These are phyloP conservation scores for Amylocarpus encephaloides DNA, from an alignment of 2,329 filamentous ascomycete species.

Conservation along the genomic window DNA sequence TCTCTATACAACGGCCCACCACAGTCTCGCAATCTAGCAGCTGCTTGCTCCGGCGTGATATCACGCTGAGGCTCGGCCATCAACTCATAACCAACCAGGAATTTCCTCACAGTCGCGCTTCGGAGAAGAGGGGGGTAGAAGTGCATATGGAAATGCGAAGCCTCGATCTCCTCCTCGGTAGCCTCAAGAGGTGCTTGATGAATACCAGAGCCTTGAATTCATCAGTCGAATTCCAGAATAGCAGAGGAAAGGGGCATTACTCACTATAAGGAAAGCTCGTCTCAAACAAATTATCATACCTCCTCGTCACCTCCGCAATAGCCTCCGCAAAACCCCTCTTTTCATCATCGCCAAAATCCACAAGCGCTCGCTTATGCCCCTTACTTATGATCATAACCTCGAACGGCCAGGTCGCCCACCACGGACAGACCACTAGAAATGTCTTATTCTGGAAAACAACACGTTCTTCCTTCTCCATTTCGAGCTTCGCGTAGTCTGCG, in stretches of 20 bases:
- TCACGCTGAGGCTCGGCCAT: conserved; percentile 97
- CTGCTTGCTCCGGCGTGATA: conserved; percentile 94
- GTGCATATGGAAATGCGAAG: conserved; percentile 90
- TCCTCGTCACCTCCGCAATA: conserved; percentile 78
- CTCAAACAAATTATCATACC: conserved; percentile 96
- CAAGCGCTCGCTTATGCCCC: conserved; percentile 73
- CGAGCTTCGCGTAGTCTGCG: conserved; percentile 79
- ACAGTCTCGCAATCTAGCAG: conserved; percentile 66
- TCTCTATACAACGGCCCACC: conserved; percentile 81
- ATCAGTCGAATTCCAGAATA: conserved; percentile 3
- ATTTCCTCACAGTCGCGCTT: conserved; percentile 91
- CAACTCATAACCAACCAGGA: conserved; percentile 92
- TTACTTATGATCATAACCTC: conserved; percentile 87
- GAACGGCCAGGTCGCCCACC: conserved; percentile 98
- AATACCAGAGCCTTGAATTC: conserved; percentile 67
- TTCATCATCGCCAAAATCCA: conserved; percentile 72
- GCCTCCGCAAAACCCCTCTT: conserved; percentile 70
- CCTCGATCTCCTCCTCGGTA: conserved; percentile 74
- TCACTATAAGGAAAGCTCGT: conserved; percentile 91
- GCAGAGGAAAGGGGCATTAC: conserved; percentile 25
- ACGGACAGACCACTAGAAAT: conserved; percentile 86
- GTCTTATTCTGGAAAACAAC: conserved; percentile 80
- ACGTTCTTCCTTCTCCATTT: conserved; percentile 74
- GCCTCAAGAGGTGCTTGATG: conserved; percentile 90
- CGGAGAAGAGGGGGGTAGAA: conserved; percentile 93